Evolutionary conservation across 805 yeast species (phyloP).

Genomic region (Saturnispora dispora): DNA sequence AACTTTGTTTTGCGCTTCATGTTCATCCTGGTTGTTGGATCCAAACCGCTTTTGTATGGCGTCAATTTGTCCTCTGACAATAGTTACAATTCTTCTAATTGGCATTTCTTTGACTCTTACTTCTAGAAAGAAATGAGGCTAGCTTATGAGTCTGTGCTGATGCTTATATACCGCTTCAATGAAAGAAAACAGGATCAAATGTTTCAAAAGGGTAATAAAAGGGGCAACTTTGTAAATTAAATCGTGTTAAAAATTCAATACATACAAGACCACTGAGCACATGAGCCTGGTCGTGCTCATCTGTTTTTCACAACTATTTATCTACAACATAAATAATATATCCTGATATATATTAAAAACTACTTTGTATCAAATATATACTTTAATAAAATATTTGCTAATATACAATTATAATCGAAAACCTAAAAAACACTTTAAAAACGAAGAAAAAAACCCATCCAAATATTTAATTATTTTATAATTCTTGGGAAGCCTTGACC

Average conservation of each 20-base stretch:
- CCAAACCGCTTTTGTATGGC: constrained; percentile 25
- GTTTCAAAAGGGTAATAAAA: not conserved
- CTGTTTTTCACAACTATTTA: not conserved
- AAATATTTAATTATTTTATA: constrained; percentile 27
- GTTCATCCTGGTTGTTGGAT: constrained; percentile 6
- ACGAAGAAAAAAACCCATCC: constrained; percentile 5
- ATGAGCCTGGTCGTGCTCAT: not conserved
- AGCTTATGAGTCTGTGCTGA: not conserved
- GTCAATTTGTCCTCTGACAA: constrained; percentile 26
- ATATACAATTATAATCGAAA: constrained; percentile 8
- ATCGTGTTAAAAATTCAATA: not conserved
- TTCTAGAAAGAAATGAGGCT: not conserved
- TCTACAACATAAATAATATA: no score
- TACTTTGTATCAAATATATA: not conserved
- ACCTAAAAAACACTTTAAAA: constrained; percentile 10
- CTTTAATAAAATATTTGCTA: constrained; percentile 6
- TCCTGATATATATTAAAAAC: no score
- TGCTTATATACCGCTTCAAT: not conserved
- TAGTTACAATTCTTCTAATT: constrained; percentile 26
- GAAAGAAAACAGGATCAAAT: not conserved
- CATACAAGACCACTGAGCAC: not conserved
- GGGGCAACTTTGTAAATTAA: not conserved
- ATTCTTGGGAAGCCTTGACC: constrained; percentile 51
- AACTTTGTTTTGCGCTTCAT: constrained; percentile 9
- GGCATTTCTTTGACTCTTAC: constrained; percentile 21